Evolutionary conservation across 306 rosid genomes (phyloP).

Genomic region (Quercus agrifolia): DNA sequence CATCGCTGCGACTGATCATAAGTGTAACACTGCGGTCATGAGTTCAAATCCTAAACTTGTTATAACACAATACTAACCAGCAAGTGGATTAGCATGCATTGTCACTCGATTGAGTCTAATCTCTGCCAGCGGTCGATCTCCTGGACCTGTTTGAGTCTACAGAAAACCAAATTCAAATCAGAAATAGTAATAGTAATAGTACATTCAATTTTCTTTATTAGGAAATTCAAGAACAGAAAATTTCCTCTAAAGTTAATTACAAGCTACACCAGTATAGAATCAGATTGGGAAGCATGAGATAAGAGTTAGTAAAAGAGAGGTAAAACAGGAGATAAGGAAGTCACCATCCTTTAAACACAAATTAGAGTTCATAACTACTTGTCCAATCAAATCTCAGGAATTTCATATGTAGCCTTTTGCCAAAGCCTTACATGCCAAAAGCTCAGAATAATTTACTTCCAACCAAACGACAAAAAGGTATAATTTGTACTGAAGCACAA

Average conservation of each 20-base stretch:
- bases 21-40: not conserved
- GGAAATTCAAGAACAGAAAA: not conserved
- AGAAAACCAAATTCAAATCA: constrained; percentile 20
- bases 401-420: not conserved
- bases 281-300: not conserved
- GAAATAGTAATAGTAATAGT: too few species aligned
- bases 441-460: not conserved
- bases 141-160: constrained; percentile 90
- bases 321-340: not conserved
- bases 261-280: not conserved
- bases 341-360: not conserved
- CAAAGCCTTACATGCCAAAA: not conserved
- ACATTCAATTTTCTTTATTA: not conserved
- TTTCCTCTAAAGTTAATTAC: not conserved
- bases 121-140: constrained; percentile 96
- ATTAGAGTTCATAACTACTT: not conserved
- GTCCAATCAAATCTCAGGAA: not conserved
- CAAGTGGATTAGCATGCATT: constrained; percentile 84
- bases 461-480: not conserved
- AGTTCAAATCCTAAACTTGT: not conserved
- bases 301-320: not conserved
- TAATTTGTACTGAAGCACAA: not conserved
- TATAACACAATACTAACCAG: constrained; percentile 40
- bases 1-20: not conserved
- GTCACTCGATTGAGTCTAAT: constrained; percentile 91